Base-by-base conservation (phyloP, 2,329 filamentous ascomycete species). In the Diaporthe sp. region DNA sequence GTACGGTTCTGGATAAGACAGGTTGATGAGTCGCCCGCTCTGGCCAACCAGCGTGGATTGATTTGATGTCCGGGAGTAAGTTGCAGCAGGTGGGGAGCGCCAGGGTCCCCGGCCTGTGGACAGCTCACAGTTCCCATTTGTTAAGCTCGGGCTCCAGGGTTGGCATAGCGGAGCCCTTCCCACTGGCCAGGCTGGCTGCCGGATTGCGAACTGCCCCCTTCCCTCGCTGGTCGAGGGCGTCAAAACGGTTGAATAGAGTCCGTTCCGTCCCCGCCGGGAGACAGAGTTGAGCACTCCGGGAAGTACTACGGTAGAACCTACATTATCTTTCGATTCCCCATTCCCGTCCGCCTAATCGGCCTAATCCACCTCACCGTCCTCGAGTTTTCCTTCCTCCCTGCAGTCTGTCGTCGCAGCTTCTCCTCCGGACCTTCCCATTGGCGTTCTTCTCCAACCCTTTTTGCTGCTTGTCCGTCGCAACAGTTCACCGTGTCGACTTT, bases 261-360 rank as follows among this genome's bases (percentile, higher is more conserved):
- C 69, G 42, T 71, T 71, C 70, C 56, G 70, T 71, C 59, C 47
- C 63, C 63, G 44, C 63, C 63, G 63, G 63, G 32, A 47, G 63
- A 68, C 47, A 53, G 47, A 68, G 55, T 63, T 63, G 56, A 51
- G 39, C 47, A 35, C 25, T 55, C 37, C 56, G 53, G 13, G 63
- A 27, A 68, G 47, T 35, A 35, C 32, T 35, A 35, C 32, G 32
- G 32, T 15, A 39, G 51, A 51, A 12, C 63, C 13, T 47, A 72
- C 51, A 61, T 70, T 74, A 72, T 74, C 70, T 74, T 69, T 74
- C 39, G 65, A 72, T 69, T 69, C 51, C 71, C 71, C 71, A 56
- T 59, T 50, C 70, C 47, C 55, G 56, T n/a, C 32, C 32, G 39
- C 12, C 25, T 55, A 39, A 2, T 47, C 35, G 30, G 44, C 8